Evolutionary conservation across 2,329 filamentous ascomycete species (phyloP).

Genomic region (Leptodontidium sp.): DNA sequence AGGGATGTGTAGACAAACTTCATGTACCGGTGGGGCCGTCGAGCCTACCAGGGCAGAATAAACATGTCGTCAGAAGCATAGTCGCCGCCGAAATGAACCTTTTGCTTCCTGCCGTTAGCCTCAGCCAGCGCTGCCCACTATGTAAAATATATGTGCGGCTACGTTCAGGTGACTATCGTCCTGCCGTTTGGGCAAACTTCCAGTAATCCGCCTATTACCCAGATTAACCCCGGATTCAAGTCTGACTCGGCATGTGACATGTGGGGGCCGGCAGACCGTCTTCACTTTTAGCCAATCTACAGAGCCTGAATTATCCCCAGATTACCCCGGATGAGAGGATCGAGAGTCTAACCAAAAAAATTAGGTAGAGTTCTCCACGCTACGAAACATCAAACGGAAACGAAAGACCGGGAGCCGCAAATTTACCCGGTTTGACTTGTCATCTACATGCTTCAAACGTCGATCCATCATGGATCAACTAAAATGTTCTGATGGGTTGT

Average conservation of each 20-base stretch:
- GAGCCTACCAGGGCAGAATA: conserved; percentile 36
- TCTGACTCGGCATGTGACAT: conserved; percentile 29
- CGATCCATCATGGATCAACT: neutral
- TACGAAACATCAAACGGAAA: conserved; percentile 10
- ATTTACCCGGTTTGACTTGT: neutral
- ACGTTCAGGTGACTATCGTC: conserved; percentile 27
- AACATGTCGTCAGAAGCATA: conserved; percentile 34
- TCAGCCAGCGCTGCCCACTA: conserved; percentile 24
- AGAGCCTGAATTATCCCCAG: conserved; percentile 30
- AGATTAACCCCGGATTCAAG: conserved; percentile 36
- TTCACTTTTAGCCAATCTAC: conserved; percentile 28
- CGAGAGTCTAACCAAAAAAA: neutral
- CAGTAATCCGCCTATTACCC: conserved; percentile 31
- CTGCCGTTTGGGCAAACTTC: conserved; percentile 23
- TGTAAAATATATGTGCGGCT: conserved; percentile 25
- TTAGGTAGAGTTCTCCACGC: neutral
- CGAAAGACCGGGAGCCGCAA: conserved; percentile 2
- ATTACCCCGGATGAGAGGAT: conserved; percentile 30
- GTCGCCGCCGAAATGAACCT: conserved; percentile 39
- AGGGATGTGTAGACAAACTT: conserved; percentile 27
- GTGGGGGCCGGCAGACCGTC: conserved; percentile 24
- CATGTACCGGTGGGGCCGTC: conserved; percentile 33
- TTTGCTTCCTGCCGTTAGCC: conserved; percentile 25
- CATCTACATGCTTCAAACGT: neutral
- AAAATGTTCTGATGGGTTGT: neutral